Base-by-base conservation (phyloP, 1,284 basidiomycete genomes). In the Melampsora occidentalis region DNA sequence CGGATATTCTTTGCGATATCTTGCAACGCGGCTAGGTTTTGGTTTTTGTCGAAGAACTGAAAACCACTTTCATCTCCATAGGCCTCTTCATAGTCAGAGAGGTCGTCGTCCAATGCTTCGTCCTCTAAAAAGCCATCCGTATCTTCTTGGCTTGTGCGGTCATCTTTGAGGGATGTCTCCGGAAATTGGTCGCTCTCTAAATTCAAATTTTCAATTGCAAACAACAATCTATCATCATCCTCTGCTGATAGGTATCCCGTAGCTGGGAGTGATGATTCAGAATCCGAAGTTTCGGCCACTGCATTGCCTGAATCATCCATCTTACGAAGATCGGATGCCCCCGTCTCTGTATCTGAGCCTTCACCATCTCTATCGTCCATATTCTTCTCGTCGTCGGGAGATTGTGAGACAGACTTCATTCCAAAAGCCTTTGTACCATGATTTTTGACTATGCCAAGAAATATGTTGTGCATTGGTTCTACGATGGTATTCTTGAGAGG, bases 381-480 rank as follows among this genome's bases (percentile, higher is more conserved):
- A 7, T 22, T 35, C 33, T 33, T 22, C 14, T 33, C 18, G n/a
- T 53, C 62, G 0, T n/a, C 25, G 5, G n/a, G n/a, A 57, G 53
- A 28, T 28, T 22, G 28, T 0, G 28, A 22, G n/a, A n/a, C 53
- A n/a, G 31, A 63, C 31, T 72, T 72, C 25, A 72, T 48, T 53
- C 71, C 71, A 65, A 57, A 57, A 0, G 28, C 53, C 53, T 57
- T 57, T 28, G 28, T 57, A 57, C 53, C 53, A 61, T 75, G 71
- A 39, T 75, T n/a, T 18, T 39, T 33, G n/a, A 75, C 14, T 2
- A 75, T 22, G 6, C 71, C 71, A 18, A 75, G 53, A 53, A 66
- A 75, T 16, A 75, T 68, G 31, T 75, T 75, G 16, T 75, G 71
- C 71, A 75, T 75, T 5, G 71, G 71, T 31, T 75, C 71, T 9